A percentile compares a stretch with the other conserved stretches of the same genome.
Evolutionary conservation across 2,329 filamentous ascomycete genomes (phyloP).

Genomic region (Cordyceps cicadae): DNA sequence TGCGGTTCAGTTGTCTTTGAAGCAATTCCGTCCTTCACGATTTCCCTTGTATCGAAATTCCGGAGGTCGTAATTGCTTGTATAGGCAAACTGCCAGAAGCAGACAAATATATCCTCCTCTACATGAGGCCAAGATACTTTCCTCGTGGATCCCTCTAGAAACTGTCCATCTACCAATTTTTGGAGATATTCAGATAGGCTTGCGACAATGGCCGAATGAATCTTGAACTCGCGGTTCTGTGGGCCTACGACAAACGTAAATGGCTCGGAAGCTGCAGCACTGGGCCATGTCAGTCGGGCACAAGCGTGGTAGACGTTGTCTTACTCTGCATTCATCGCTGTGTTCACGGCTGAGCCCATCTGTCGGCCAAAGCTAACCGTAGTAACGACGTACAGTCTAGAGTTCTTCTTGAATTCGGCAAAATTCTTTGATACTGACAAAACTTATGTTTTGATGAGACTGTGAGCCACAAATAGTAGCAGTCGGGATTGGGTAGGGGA

Average conservation of each 20-base stretch:
- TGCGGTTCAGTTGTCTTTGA: no score
- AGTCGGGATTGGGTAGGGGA: no score
- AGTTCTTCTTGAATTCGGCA: no score
- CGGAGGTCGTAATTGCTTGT: background rate
- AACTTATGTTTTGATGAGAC: no score
- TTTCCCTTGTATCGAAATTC: background rate
- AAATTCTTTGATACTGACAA: no score
- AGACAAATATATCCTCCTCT: background rate
- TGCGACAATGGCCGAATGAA: background rate
- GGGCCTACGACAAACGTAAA: background rate
- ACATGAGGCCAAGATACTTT: background rate
- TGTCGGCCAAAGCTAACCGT: no score
- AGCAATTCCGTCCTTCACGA: background rate
- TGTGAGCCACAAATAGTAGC: no score
- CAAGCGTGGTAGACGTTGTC: background rate
- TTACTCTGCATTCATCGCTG: background rate
- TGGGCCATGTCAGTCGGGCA: background rate
- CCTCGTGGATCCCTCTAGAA: background rate
- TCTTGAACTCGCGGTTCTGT: background rate
- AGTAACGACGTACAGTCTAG: no score
- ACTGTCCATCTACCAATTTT: background rate
- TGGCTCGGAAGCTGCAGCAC: background rate
- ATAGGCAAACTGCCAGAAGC: background rate
- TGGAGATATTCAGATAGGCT: background rate
- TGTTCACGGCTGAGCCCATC: no score